Conservation (phyloP, 345 rosid species). For the Citrus inodora region DNA sequence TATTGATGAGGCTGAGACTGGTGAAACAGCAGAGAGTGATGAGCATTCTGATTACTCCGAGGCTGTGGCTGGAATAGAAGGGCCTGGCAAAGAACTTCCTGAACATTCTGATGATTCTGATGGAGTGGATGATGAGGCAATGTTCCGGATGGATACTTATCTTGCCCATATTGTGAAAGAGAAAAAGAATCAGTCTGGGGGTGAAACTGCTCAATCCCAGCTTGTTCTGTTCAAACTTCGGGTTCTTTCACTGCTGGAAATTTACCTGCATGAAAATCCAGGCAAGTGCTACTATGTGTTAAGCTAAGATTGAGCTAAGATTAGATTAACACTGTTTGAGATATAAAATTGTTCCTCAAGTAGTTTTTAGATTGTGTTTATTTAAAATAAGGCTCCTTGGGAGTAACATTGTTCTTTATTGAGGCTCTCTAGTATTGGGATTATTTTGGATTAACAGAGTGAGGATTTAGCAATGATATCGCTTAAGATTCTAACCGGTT, state of each 20-base stretch:
- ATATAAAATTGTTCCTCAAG: background rate
- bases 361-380: background rate
- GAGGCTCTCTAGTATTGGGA: background rate
- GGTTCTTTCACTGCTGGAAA: constrained; percentile 89
- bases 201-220: constrained; percentile 92
- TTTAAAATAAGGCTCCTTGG: background rate
- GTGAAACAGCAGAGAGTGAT: constrained; percentile 69
- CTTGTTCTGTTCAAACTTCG: constrained; percentile 89
- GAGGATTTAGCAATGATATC: background rate
- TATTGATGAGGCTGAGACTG: constrained; percentile 60
- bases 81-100: constrained; percentile 36
- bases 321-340: background rate
- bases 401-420: background rate
- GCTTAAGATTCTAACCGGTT: background rate
- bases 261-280: constrained; percentile 88
- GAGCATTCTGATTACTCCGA: constrained; percentile 81
- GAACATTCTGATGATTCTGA: constrained; percentile 80
- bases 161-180: constrained; percentile 89
- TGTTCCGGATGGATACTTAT: constrained; percentile 93
- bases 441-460: background rate
- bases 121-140: constrained; percentile 94
- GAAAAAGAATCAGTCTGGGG: constrained; percentile 78
- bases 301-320: background rate
- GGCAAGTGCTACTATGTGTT: constrained; percentile 35
- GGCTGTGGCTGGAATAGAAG: constrained; percentile 46